A percentile compares a stretch with the other conserved stretches of the same genome.
phyloP scores from a whole-genome alignment of 2,329 filamentous ascomycete species.

The Hawksworthiomyces lignivorus region DNA sequence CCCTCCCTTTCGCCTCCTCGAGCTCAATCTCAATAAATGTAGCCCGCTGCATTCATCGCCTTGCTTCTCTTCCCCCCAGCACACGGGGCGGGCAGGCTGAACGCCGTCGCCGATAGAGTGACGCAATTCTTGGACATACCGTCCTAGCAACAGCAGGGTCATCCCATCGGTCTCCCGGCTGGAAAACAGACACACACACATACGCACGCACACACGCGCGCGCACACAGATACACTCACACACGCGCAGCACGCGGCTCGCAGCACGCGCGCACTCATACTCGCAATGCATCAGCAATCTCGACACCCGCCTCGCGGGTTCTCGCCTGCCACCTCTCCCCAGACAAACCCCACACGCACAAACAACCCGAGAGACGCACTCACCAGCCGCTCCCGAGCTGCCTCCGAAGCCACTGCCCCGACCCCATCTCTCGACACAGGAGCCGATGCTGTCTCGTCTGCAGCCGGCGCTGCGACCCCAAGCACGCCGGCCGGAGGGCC shows the following conservation, averaged over 20 bases:
- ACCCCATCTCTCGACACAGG: slow-evolving; percentile 7
- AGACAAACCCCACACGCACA: slow-evolving; percentile 63
- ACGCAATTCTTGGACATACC: too few species aligned
- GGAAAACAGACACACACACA: background rate
- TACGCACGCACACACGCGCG: background rate
- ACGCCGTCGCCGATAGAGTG: slow-evolving; percentile 7
- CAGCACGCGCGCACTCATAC: background rate
- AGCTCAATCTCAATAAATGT: slow-evolving; percentile 9
- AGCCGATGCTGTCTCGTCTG: slow-evolving; percentile 30
- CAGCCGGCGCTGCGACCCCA: slow-evolving; percentile 38
- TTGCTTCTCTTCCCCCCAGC: background rate
- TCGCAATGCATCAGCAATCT: slow-evolving; percentile 80
- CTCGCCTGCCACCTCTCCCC: slow-evolving; percentile 64
- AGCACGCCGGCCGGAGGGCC: slow-evolving; percentile 35
- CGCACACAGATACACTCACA: background rate
- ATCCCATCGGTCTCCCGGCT: too few species aligned
- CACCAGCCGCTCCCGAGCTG: slow-evolving; percentile 33
- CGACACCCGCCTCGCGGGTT: slow-evolving; percentile 64
- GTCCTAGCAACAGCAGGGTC: too few species aligned
- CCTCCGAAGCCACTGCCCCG: slow-evolving; percentile 34
- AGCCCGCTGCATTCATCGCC: slow-evolving; percentile 5
- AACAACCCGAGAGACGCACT: slow-evolving; percentile 65
- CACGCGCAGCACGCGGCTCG: background rate
- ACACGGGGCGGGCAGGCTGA: slow-evolving; percentile 9
- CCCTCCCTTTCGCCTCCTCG: too few species aligned